These are phyloP conservation scores for Neonectria sp. DNA, from an alignment of 2,329 filamentous ascomycete genomes.

Conservation along the genomic window DNA sequence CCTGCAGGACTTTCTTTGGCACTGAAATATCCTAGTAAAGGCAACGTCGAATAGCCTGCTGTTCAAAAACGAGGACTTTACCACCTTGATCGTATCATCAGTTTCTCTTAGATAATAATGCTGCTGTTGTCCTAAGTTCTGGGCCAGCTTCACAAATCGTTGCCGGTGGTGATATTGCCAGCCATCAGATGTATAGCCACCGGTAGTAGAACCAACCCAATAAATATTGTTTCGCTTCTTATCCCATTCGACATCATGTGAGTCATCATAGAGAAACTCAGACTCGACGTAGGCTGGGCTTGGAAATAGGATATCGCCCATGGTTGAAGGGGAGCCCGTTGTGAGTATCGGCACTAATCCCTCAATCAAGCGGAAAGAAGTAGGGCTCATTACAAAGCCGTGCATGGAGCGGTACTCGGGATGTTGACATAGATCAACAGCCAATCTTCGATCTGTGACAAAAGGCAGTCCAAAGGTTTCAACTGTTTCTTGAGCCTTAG, in stretches of 20 bases:
- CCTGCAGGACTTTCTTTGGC: constrained; percentile 54
- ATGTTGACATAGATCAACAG: constrained; percentile 61
- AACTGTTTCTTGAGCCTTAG: constrained; percentile 3
- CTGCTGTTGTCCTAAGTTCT: constrained; percentile 47
- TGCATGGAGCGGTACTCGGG: constrained; percentile 59
- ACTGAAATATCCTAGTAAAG: constrained; percentile 64
- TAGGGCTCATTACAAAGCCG: constrained; percentile 61
- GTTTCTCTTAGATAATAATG: constrained; percentile 53
- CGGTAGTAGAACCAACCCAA: constrained; percentile 71
- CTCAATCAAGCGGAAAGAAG: constrained; percentile 58
- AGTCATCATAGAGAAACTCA: constrained; percentile 58
- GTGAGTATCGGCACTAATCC: constrained; percentile 63
- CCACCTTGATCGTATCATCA: constrained; percentile 32
- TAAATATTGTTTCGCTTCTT: constrained; percentile 67
- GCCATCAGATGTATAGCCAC: constrained; percentile 55
- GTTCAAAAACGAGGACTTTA: constrained; percentile 52
- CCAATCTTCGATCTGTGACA: constrained; percentile 46
- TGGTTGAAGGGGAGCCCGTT: constrained; percentile 60
- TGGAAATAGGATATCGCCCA: constrained; percentile 68
- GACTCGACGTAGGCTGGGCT: constrained; percentile 64
- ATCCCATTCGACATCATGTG: constrained; percentile 62
- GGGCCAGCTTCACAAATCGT: constrained; percentile 57
- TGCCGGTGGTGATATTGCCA: constrained; percentile 66
- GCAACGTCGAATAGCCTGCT: constrained; percentile 59
- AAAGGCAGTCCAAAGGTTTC: constrained; percentile 54